These are phyloP conservation scores for Mycena maculata DNA, from an alignment of 768 basidiomycete species.

Conservation along the genomic window DNA sequence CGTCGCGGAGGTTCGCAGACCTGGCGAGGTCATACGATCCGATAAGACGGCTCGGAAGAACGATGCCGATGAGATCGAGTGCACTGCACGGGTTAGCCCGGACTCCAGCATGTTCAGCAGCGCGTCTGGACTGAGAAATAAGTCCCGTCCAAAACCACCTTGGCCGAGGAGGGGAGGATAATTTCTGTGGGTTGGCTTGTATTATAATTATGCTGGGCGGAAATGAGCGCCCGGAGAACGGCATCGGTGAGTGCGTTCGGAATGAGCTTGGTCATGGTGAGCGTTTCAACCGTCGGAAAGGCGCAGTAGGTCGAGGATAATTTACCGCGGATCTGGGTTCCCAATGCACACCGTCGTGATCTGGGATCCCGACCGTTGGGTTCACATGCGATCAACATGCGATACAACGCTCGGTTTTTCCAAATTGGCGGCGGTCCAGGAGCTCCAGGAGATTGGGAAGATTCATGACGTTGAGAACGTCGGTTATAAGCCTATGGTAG, in stretches of 20 bases:
- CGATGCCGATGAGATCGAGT: background rate
- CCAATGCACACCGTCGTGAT: background rate
- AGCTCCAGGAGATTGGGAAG: background rate
- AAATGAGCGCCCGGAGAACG: background rate
- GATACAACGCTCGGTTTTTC: background rate
- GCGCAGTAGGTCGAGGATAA: background rate
- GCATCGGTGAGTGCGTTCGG: background rate
- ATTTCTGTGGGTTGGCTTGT: too few species aligned
- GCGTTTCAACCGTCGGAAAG: background rate
- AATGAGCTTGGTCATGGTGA: background rate
- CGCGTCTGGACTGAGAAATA: background rate
- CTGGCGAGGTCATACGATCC: background rate
- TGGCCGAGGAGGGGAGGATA: background rate
- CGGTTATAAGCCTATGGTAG: too few species aligned
- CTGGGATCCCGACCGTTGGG: background rate
- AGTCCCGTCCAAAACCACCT: background rate
- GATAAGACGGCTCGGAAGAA: background rate
- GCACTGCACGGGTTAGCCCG: background rate
- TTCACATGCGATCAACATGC: too few species aligned
- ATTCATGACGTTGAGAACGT: background rate
- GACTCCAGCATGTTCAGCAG: background rate
- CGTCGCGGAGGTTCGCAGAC: background rate
- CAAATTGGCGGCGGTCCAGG: background rate
- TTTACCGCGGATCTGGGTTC: background rate
- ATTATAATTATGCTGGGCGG: too few species aligned